Conservation (phyloP, 148 eudicot species). For the Pouteria glomerata region DNA sequence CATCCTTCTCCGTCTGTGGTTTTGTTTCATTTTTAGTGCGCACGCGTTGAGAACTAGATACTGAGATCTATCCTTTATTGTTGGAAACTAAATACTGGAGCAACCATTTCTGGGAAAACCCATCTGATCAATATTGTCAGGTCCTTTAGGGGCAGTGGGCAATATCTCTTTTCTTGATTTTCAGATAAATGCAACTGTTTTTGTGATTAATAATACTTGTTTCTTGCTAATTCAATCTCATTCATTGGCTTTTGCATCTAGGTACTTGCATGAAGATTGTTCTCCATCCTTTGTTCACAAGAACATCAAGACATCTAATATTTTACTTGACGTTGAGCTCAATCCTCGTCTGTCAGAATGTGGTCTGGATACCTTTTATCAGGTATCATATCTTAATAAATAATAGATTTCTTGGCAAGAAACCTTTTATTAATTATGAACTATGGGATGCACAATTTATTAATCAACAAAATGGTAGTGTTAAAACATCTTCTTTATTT, state of each 20-base stretch:
- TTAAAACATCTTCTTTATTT: background rate
- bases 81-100: background rate
- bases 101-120: background rate
- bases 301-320: slow-evolving; percentile 57
- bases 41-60: background rate
- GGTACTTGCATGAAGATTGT: slow-evolving; percentile 67
- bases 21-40: background rate
- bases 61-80: background rate
- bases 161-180: background rate
- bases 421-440: background rate
- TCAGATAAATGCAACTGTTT: background rate
- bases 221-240: background rate
- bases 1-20: background rate
- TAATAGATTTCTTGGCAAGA: background rate
- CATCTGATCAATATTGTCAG: background rate
- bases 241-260: background rate
- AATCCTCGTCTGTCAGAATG: slow-evolving; percentile 61
- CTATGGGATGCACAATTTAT: background rate
- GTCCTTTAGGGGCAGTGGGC: background rate
- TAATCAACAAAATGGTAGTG: background rate
- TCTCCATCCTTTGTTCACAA: slow-evolving; percentile 47
- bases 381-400: slow-evolving; percentile 20
- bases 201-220: background rate
- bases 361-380: slow-evolving; percentile 45
- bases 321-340: slow-evolving; percentile 62